phyloP scores from a whole-genome alignment of 2,329 filamentous ascomycete species.

The Septoria linicola region DNA sequence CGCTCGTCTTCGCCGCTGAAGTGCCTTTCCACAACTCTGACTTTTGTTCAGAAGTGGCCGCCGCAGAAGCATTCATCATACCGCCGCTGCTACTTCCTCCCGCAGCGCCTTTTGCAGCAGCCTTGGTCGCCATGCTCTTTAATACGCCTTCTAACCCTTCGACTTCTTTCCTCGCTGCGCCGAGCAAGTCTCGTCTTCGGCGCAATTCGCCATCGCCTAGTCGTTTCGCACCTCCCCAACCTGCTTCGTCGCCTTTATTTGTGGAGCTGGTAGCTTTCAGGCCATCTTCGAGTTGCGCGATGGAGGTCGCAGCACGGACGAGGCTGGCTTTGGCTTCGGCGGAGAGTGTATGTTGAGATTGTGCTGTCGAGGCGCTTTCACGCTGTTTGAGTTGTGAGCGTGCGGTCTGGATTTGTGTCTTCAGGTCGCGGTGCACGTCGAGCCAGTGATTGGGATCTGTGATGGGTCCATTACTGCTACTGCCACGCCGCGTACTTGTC shows the following conservation, averaged over 20 bases:
- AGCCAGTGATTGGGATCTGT: slow-evolving; percentile 65
- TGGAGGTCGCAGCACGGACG: slow-evolving; percentile 64
- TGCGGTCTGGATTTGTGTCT: slow-evolving; percentile 67
- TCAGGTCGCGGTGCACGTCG: slow-evolving; percentile 72
- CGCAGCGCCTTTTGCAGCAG: slow-evolving; percentile 32
- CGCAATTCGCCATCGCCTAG: slow-evolving; percentile 74
- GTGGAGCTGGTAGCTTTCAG: slow-evolving; percentile 47
- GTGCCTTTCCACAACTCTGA: slow-evolving; percentile 38
- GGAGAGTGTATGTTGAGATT: slow-evolving; percentile 59
- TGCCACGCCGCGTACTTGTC: slow-evolving; percentile 20
- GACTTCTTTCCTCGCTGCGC: slow-evolving; percentile 68
- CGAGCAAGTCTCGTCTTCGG: slow-evolving; percentile 67
- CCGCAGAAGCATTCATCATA: slow-evolving; percentile 30
- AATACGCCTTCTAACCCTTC: slow-evolving; percentile 74
- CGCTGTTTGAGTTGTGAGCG: slow-evolving; percentile 64
- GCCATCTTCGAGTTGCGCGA: slow-evolving; percentile 65
- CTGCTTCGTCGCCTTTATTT: slow-evolving; percentile 39
- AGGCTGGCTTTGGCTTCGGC: slow-evolving; percentile 73
- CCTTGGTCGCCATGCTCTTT: slow-evolving; percentile 59
- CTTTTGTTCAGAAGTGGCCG: slow-evolving; percentile 40
- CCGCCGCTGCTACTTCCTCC: slow-evolving; percentile 8
- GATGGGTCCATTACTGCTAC: slow-evolving; percentile 39
- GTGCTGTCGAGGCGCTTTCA: slow-evolving; percentile 61
- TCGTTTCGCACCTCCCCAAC: slow-evolving; percentile 44
- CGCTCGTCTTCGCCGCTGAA: slow-evolving; percentile 41